Percentiles rank a stretch among this genome's conserved stretches.
Conservation (phyloP, 2,329 filamentous ascomycete species). For the Trichoderma breve region DNA sequence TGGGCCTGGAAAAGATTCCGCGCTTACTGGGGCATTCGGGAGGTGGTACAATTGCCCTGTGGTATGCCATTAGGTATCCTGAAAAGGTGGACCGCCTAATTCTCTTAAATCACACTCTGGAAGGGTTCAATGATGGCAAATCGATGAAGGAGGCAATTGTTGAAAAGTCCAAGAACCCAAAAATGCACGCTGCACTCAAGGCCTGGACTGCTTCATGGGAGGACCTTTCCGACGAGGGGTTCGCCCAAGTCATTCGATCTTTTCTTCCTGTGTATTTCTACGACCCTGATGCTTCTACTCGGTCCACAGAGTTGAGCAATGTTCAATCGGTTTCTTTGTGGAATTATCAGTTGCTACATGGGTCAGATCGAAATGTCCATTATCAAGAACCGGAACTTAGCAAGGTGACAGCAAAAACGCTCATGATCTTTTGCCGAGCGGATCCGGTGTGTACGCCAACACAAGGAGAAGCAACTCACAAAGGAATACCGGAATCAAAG, state of each 20-base stretch:
- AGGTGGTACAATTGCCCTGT: not conserved
- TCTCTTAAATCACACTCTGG: not conserved
- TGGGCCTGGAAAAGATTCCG: not conserved
- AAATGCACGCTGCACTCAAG: not conserved
- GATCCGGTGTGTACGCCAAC: constrained; percentile 1
- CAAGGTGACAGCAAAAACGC: not conserved
- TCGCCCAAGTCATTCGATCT: not conserved
- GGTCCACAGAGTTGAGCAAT: not conserved
- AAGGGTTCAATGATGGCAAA: not conserved
- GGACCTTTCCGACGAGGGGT: not conserved
- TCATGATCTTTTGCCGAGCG: not conserved
- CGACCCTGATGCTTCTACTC: not conserved
- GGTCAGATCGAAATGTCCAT: not conserved
- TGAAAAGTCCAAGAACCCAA: not conserved
- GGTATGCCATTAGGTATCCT: not conserved
- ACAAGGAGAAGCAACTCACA: not conserved
- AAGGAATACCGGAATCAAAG: not conserved
- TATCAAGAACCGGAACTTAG: not conserved
- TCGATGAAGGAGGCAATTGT: not conserved
- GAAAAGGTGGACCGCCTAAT: not conserved
- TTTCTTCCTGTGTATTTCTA: constrained; percentile 2
- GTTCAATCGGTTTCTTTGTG: not conserved
- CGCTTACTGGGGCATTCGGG: not conserved
- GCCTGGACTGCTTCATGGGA: not conserved
- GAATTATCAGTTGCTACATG: not conserved